Base-by-base conservation (phyloP, 208 protist genomes). In the Borovskyia barvae region DNA sequence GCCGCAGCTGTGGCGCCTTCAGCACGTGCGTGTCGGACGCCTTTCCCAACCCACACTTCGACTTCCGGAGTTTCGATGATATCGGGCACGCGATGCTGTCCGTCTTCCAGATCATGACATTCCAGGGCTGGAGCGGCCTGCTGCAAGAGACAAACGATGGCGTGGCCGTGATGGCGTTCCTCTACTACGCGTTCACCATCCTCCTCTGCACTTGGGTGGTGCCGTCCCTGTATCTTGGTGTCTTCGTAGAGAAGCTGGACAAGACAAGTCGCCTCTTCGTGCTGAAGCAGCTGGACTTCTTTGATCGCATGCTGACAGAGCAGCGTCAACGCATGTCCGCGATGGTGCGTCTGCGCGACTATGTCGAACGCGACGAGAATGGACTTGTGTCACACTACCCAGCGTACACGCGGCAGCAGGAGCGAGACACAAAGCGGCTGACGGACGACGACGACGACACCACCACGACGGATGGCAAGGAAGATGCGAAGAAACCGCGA, bases 41-140 rank as follows among this genome's bases (percentile, higher is more conserved):
- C 17, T 85, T 77, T 57, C 61, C 68, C 7, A 97, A 94, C 56
- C 89, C 89, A 22, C 83, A 95, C 60, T 90, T 81, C 56, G 69
- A 67, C 64, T 85, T 86, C 72, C 80, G 74, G 50, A 95, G 85
- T 72, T 98, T 97, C 74, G 95, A 98, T 70, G 85, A 96, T 55
- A 72, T 96, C 37, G 82, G 85, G 1, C 82, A 93, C 47, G 87
- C 91, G 33, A 72, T 94, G 66, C 76, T 97, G 17, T 81, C 89
- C 9, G 68, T 80, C 24, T 97, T 92, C 50, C 85, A 94, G 57
- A 88, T 97, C 45, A 85, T 87, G 74, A 95, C 89, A 8, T 87
- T 93, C 54, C 91, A 97, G 65, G 88, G 85, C 32, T 97, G 93
- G 91, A 82, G 87, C 19, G 58, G 66, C 9, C 58, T 97, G 40